phyloP scores from a whole-genome alignment of 208 protist genomes.

The Trypanosoma scelopori region DNA sequence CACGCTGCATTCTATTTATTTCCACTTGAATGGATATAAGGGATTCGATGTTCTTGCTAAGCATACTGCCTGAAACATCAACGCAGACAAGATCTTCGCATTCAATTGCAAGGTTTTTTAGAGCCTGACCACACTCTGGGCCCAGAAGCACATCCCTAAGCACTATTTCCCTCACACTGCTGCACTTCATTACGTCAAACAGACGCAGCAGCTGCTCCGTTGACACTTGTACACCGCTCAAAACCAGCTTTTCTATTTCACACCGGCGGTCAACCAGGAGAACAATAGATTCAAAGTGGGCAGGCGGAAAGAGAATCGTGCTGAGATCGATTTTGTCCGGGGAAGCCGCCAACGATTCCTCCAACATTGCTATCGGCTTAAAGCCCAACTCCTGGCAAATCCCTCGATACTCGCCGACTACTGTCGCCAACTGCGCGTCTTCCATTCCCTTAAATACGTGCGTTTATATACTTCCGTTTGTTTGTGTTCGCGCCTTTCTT shows the following conservation, averaged over 20 bases:
- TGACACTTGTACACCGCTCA: constrained; percentile 40
- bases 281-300: constrained; percentile 42
- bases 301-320: constrained; percentile 43
- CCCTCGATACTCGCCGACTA: constrained; percentile 23
- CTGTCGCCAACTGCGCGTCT: constrained; percentile 1
- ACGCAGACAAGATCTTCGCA: constrained; percentile 36
- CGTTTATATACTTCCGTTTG: too few relatives aligned
- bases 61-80: constrained; percentile 31
- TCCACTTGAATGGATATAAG: constrained; percentile 42
- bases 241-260: constrained; percentile 51
- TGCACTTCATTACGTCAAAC: constrained; percentile 32
- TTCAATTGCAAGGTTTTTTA: constrained; percentile 44
- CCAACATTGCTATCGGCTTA: constrained; percentile 12
- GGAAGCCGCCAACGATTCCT: constrained; percentile 14
- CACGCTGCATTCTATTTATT: constrained; percentile 37
- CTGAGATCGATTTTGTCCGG: constrained; percentile 44
- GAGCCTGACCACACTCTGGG: constrained; percentile 15
- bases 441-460: too few relatives aligned
- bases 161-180: constrained; percentile 41
- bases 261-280: constrained; percentile 35
- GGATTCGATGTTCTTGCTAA: constrained; percentile 34
- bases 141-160: constrained; percentile 44
- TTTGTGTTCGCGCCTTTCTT: too few relatives aligned
- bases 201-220: constrained; percentile 34
- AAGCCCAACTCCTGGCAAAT: constrained; percentile 24